phyloP scores from a whole-genome alignment of 106 monocot species.

The Dactylorhiza incarnata region DNA sequence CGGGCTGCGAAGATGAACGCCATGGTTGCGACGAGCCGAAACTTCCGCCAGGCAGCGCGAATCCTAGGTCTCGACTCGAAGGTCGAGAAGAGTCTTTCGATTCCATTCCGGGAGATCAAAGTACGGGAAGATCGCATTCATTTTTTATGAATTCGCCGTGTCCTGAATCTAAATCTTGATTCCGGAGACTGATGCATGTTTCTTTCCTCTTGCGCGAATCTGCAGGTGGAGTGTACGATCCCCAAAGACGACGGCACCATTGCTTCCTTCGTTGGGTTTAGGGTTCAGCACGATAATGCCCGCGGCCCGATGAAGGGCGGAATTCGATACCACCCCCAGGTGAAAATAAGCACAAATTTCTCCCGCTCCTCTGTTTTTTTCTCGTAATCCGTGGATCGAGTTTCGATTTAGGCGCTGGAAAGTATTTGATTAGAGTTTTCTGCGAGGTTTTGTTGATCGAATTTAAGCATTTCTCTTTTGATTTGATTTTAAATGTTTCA shows the following conservation, averaged over 20 bases:
- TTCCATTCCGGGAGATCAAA: constrained; percentile 96
- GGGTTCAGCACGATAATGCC: constrained; percentile 95
- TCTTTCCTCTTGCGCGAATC: background rate
- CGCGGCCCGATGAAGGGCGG: constrained; percentile 97
- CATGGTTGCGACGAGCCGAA: constrained; percentile 79
- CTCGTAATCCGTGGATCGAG: background rate
- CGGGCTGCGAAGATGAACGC: constrained; percentile 51
- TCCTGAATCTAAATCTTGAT: background rate
- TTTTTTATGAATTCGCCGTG: background rate
- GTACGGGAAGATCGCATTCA: constrained; percentile 9
- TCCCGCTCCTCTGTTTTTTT: background rate
- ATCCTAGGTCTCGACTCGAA: constrained; percentile 82
- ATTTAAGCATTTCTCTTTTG: background rate
- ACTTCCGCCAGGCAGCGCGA: constrained; percentile 72
- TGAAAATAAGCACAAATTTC: constrained; percentile 4
- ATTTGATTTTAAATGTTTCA: background rate
- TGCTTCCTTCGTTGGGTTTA: constrained; percentile 80
- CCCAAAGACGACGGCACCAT: constrained; percentile 84
- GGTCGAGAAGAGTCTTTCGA: constrained; percentile 88
- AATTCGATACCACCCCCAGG: constrained; percentile 91
- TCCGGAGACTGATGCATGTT: background rate
- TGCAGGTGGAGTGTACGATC: constrained; percentile 92
- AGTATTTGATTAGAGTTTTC: background rate
- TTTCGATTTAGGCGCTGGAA: background rate
- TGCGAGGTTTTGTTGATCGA: background rate